A percentile compares a stretch with the other conserved stretches of the same genome.
Evolutionary conservation across 768 basidiomycete species (phyloP).

Genomic region (Lactarius hengduanensis): DNA sequence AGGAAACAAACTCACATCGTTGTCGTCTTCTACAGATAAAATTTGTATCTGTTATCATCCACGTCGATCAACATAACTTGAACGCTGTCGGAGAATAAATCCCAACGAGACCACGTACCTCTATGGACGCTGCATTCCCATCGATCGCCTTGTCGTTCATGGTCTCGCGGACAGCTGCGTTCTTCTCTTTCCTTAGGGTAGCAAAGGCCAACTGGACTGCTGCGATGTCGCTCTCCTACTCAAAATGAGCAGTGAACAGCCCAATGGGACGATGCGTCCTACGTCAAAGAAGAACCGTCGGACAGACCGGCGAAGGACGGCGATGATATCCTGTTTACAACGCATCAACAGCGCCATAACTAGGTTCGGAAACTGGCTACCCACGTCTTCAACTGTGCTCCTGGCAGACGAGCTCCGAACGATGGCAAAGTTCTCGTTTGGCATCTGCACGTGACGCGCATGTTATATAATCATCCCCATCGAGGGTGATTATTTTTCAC

Average conservation of each 20-base stretch:
- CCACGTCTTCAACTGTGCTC: constrained; percentile 15
- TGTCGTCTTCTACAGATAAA: constrained; percentile 14
- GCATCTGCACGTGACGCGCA: constrained; percentile 11
- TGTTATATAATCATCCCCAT: neutral
- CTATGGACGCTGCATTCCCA: constrained; percentile 10
- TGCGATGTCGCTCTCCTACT: constrained; percentile 12
- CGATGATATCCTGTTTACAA: constrained; percentile 12
- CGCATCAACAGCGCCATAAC: neutral
- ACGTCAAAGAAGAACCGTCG: constrained; percentile 20
- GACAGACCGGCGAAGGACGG: constrained; percentile 18
- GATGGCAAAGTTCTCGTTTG: constrained; percentile 12
- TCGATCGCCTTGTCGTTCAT: constrained; percentile 11
- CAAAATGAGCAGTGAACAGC: constrained; percentile 6
- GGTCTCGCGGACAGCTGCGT: constrained; percentile 1
- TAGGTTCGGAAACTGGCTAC: neutral
- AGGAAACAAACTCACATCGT: constrained; percentile 5
- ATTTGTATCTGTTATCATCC: constrained; percentile 5
- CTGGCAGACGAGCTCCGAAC: constrained; percentile 7
- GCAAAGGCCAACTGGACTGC: constrained; percentile 13
- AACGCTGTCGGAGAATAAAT: neutral
- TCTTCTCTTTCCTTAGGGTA: constrained; percentile 15
- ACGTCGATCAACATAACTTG: neutral
- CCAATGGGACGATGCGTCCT: neutral
- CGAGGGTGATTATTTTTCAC: neutral
- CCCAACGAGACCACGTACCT: neutral